These are phyloP conservation scores for Diaporthe sp. DNA, from an alignment of 2,329 filamentous ascomycete genomes.

Conservation along the genomic window DNA sequence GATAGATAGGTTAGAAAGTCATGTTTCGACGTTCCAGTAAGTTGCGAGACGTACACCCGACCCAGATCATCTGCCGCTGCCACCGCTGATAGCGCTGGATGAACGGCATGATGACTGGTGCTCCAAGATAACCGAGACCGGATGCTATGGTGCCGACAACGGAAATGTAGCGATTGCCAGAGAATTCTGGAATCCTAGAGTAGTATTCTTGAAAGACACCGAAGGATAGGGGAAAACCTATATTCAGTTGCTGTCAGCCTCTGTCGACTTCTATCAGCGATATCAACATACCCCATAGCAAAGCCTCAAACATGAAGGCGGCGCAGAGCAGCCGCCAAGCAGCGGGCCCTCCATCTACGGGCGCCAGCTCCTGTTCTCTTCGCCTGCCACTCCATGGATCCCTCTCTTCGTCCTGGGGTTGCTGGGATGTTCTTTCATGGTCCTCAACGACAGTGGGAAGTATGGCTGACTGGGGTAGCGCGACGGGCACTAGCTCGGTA, in stretches of 20 bases:
- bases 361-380: conserved; percentile 32
- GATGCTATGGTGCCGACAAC: conserved; percentile 48
- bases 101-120: conserved; percentile 45
- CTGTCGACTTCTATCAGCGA: not conserved
- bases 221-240: conserved; percentile 48
- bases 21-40: not conserved
- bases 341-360: conserved; percentile 45
- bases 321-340: conserved; percentile 46
- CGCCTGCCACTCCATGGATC: not conserved
- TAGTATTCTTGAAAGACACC: conserved; percentile 51
- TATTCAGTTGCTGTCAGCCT: not conserved
- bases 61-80: conserved; percentile 40
- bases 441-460: not conserved
- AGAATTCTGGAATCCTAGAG: conserved; percentile 46
- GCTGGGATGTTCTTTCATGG: not conserved
- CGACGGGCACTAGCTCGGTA: not conserved
- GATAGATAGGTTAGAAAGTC: not conserved
- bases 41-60: conserved; percentile 7
- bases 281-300: conserved; percentile 45
- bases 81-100: conserved; percentile 45
- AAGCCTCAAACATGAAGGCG: conserved; percentile 46
- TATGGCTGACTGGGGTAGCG: not conserved
- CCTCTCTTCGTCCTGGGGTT: not conserved
- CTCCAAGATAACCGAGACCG: conserved; percentile 47
- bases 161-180: conserved; percentile 44